These are phyloP conservation scores for Aspergillus leporis DNA, from an alignment of 495 filamentous ascomycete genomes.

Conservation along the genomic window DNA sequence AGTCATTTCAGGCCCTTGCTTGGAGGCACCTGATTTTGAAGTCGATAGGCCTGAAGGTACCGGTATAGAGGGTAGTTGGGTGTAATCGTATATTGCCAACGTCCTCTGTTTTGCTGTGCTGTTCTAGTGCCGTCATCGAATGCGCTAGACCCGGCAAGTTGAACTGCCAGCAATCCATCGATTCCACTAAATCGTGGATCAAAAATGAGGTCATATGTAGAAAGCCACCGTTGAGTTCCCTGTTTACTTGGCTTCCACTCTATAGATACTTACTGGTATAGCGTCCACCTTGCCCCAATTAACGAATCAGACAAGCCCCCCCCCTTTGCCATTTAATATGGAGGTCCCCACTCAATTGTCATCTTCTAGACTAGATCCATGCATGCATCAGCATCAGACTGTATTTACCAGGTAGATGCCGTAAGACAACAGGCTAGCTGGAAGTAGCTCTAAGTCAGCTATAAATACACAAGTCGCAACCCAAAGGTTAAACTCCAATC, in stretches of 20 bases:
- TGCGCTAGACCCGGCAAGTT: no score
- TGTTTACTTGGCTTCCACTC: not conserved
- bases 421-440: not conserved
- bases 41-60: no score
- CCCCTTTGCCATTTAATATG: not conserved
- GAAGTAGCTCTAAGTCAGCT: not conserved
- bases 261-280: not conserved
- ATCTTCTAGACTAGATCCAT: not conserved
- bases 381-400: not conserved
- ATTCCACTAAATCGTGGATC: not conserved
- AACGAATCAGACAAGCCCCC: not conserved
- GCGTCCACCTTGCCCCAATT: not conserved
- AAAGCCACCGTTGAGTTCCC: not conserved
- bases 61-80: no score
- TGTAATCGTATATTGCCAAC: no score
- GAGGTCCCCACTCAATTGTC: not conserved
- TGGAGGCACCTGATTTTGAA: no score
- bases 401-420: not conserved
- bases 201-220: not conserved
- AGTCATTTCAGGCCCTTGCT: no score
- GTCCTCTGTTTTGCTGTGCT: no score
- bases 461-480: not conserved
- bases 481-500: not conserved
- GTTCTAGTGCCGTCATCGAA: no score
- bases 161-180: not conserved